Percentiles rank a stretch among this genome's conserved stretches.
Conservation (phyloP, 768 basidiomycete genomes). For the Suillus hirtellus region DNA sequence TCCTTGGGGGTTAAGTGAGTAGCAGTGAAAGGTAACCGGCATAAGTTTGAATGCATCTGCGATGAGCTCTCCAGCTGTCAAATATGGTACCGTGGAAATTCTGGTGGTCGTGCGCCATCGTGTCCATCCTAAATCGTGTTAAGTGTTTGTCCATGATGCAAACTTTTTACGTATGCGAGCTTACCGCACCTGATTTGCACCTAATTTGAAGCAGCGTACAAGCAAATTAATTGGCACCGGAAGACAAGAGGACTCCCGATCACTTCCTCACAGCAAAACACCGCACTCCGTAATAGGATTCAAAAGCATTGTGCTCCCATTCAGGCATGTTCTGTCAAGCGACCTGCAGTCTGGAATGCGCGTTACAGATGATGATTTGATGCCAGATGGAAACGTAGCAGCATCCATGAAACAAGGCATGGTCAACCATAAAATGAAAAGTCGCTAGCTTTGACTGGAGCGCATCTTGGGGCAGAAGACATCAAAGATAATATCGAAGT, state of each 20-base stretch:
- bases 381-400: not conserved
- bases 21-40: constrained; percentile 2
- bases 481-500: not conserved
- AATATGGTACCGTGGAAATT: constrained; percentile 1
- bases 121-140: not conserved
- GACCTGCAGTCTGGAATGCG: constrained; percentile 5
- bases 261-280: constrained; percentile 2
- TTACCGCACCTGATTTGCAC: constrained; percentile 5
- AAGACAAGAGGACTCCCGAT: not conserved
- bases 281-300: constrained; percentile 2
- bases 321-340: constrained; percentile 6
- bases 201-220: not conserved
- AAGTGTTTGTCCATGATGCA: not conserved
- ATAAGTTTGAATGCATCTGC: not conserved
- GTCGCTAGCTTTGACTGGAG: not conserved
- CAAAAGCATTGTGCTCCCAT: not conserved
- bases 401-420: not conserved
- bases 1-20: not conserved
- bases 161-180: not conserved
- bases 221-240: constrained; percentile 5
- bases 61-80: not conserved
- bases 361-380: not conserved
- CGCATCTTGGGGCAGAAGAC: constrained; percentile 1
- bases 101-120: constrained; percentile 1
- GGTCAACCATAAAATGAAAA: not conserved